A percentile compares a stretch with the other conserved stretches of the same genome.
phyloP scores from a whole-genome alignment of 225 moss, liverwort and hornwort genomes.

The Marchantia polymorpha region DNA sequence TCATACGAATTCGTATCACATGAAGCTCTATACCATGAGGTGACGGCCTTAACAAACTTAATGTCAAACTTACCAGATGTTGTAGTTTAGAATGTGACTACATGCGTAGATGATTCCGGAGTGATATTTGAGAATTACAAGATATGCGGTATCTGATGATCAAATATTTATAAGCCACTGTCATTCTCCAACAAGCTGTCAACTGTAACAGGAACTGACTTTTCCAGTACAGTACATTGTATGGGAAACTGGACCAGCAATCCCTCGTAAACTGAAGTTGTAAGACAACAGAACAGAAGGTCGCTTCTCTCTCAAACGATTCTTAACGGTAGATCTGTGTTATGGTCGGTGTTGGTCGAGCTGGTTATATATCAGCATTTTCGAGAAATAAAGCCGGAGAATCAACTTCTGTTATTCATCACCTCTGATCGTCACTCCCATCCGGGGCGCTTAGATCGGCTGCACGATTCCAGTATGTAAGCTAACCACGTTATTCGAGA shows the following conservation, averaged over 20 bases:
- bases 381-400: background rate
- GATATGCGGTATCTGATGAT: no score
- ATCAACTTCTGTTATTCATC: background rate
- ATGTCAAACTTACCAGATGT: no score
- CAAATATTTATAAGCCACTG: no score
- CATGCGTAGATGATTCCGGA: no score
- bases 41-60: no score
- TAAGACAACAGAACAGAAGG: conserved; percentile 2
- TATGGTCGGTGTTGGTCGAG: background rate
- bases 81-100: no score
- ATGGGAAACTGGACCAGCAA: conserved; percentile 9
- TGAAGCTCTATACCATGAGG: no score
- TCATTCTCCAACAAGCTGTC: no score
- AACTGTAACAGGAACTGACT: background rate
- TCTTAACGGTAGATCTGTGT: background rate
- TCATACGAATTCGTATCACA: no score
- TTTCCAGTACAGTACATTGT: background rate
- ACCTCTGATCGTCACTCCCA: background rate
- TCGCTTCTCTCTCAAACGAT: conserved; percentile 6
- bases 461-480: background rate
- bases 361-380: background rate
- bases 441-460: background rate
- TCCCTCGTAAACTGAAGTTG: background rate
- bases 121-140: no score
- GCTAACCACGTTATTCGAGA: conserved; percentile 3